Percentiles rank a stretch among this genome's conserved stretches.
Conservation (phyloP, 805 yeast genomes). For the Ogataea thermomethanolica region DNA sequence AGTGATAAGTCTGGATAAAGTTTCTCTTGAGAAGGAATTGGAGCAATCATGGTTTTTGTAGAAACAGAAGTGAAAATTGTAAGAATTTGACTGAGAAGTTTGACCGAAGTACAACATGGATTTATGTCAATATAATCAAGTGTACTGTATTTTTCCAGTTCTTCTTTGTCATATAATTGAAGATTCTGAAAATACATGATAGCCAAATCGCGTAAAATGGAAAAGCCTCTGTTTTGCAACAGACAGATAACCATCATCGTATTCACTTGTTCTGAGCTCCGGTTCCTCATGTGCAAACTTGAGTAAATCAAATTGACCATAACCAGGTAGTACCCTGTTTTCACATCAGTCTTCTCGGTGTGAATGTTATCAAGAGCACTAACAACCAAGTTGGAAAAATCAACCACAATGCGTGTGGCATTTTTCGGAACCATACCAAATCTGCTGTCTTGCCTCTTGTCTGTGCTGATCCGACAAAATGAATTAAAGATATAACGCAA, state of each 20-base stretch:
- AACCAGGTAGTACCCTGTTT: slow-evolving; percentile 25
- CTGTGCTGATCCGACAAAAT: slow-evolving; percentile 28
- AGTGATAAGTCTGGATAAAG: slow-evolving; percentile 37
- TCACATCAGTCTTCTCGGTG: slow-evolving; percentile 22
- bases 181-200: slow-evolving; percentile 23
- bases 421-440: slow-evolving; percentile 27
- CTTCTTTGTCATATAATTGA: slow-evolving; percentile 18
- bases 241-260: slow-evolving; percentile 45
- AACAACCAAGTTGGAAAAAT: slow-evolving; percentile 23
- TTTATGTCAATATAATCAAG: slow-evolving; percentile 26
- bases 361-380: slow-evolving; percentile 15
- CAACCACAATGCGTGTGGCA: slow-evolving; percentile 25
- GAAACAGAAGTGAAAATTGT: slow-evolving; percentile 45
- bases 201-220: slow-evolving; percentile 30
- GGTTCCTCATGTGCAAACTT: slow-evolving; percentile 21
- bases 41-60: slow-evolving; percentile 32
- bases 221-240: slow-evolving; percentile 49
- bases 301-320: slow-evolving; percentile 27
- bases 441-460: slow-evolving; percentile 44
- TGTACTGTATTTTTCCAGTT: slow-evolving; percentile 16
- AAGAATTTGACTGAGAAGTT: slow-evolving; percentile 31
- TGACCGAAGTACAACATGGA: slow-evolving; percentile 23
- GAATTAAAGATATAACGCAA: slow-evolving; percentile 31
- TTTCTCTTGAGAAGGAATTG: slow-evolving; percentile 35
- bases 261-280: slow-evolving; percentile 31